These are phyloP conservation scores for Epichloe festucae DNA, from an alignment of 2,329 filamentous ascomycete species.

Conservation along the genomic window DNA sequence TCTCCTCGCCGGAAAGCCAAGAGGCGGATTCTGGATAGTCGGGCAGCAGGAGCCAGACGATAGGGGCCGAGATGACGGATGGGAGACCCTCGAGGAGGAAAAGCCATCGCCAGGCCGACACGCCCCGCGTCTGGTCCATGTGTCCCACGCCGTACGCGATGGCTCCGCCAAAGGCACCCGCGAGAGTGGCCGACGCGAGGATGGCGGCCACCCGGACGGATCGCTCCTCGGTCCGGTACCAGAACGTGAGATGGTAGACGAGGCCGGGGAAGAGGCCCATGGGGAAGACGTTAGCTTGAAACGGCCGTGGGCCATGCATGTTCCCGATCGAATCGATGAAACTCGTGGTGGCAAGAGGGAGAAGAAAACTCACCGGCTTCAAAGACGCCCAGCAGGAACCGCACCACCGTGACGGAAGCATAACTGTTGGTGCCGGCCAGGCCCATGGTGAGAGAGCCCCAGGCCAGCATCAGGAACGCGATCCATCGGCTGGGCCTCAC, in stretches of 20 bases:
- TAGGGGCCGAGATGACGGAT: constrained; percentile 48
- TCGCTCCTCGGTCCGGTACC: constrained; percentile 59
- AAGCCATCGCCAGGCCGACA: constrained; percentile 57
- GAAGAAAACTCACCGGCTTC: constrained; percentile 34
- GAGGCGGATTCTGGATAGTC: constrained; percentile 53
- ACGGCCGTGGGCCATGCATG: constrained; percentile 12
- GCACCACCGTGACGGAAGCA: constrained; percentile 49
- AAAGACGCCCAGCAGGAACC: constrained; percentile 54
- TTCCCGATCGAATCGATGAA: neutral
- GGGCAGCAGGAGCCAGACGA: constrained; percentile 54
- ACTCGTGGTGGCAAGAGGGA: too few relatives aligned
- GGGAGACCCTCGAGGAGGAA: constrained; percentile 52
- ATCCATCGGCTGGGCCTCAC: constrained; percentile 50
- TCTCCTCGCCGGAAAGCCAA: constrained; percentile 49
- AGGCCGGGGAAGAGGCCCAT: constrained; percentile 45
- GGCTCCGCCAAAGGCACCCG: constrained; percentile 60
- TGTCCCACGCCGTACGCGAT: constrained; percentile 61
- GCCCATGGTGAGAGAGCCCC: constrained; percentile 55
- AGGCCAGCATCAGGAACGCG: constrained; percentile 51
- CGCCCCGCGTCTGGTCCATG: constrained; percentile 50
- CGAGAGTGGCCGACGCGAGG: constrained; percentile 54
- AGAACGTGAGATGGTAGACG: constrained; percentile 58
- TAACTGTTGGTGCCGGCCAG: constrained; percentile 52
- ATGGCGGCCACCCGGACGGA: constrained; percentile 59
- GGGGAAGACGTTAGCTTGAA: constrained; percentile 32